Evolutionary conservation across 2,329 filamentous ascomycete genomes (phyloP).

Genomic region (Colletotrichum somersetense): DNA sequence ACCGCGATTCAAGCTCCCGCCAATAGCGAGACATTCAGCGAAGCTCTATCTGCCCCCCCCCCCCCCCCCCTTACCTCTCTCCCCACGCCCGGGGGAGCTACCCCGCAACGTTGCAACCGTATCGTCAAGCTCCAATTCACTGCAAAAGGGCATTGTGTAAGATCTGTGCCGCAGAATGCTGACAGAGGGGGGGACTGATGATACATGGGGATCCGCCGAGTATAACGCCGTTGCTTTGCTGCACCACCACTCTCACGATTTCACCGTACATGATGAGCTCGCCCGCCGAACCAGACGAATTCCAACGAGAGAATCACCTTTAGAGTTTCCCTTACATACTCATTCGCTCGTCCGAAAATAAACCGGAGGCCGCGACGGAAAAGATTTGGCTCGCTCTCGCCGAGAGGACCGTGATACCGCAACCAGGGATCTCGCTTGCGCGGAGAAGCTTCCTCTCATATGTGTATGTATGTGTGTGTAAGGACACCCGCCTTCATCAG

Average conservation of each 20-base stretch:
- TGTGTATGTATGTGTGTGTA: neutral
- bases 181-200: neutral
- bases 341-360: constrained; percentile 5
- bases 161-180: constrained; percentile 14
- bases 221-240: constrained; percentile 9
- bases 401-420: neutral
- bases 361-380: neutral
- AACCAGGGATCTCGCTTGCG: neutral
- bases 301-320: neutral
- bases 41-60: neutral
- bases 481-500: neutral
- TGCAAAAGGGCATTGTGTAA: neutral
- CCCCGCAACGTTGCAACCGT: constrained; percentile 3
- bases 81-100: neutral
- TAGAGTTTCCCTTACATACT: neutral
- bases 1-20: neutral
- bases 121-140: neutral
- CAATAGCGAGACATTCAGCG: neutral
- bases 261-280: neutral
- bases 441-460: neutral
- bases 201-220: constrained; percentile 4
- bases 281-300: constrained; percentile 9
- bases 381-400: neutral
- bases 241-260: neutral
- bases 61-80: no score